Evolutionary conservation across 2,329 filamentous ascomycete species (phyloP), one percentile per base, ranked within the genome.

Genomic region (Aureobasidium sp.): DNA sequence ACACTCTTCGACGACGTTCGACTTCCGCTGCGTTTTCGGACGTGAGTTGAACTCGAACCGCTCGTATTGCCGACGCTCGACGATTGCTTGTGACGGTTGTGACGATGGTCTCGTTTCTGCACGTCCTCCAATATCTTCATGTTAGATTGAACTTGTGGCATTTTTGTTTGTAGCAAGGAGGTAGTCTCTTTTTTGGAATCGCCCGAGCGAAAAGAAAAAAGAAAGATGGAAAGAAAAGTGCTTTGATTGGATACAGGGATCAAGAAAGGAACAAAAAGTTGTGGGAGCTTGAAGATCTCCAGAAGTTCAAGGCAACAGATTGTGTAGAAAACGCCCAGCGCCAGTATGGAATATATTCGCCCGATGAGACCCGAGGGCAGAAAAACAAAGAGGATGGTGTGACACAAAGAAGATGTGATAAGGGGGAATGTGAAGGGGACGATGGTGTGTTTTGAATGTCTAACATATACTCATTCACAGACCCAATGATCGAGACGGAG

Each of bases 391-490:
- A 34, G 41, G n/a, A 51, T 58, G 31, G 15, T 58, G 29, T 31
- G 39, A 48, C 31, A 59, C 55, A 59, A 48, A 44, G 34, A 57
- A 47, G 55, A 48, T 59, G 55, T 59, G 42, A 29, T 27, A 48
- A 48, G 44, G 55, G 52, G 31, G 55, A 36, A 58, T 25, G 42
- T 36, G 42, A 58, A 47, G 37, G 31, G 44, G 55, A 41, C 34
- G 57, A 60, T 34, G 39, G 55, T 51, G 57, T 60, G 44, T 42
- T 51, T 51, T 60, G 36, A 51, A 51, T 41, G 45, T 60, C 57
- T 60, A 60, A 60, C 29, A 51, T 60, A 51, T 51, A 60, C 57
- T 51, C 57, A 39, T 60, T 60, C 44, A 60, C 45, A 41, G 45
- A 42, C 44, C 44, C 34, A 48, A 42, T 37, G 45, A 48, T 47